Evolutionary conservation across 805 yeast genomes (phyloP).

Genomic region (Ogataea nonfermentans): DNA sequence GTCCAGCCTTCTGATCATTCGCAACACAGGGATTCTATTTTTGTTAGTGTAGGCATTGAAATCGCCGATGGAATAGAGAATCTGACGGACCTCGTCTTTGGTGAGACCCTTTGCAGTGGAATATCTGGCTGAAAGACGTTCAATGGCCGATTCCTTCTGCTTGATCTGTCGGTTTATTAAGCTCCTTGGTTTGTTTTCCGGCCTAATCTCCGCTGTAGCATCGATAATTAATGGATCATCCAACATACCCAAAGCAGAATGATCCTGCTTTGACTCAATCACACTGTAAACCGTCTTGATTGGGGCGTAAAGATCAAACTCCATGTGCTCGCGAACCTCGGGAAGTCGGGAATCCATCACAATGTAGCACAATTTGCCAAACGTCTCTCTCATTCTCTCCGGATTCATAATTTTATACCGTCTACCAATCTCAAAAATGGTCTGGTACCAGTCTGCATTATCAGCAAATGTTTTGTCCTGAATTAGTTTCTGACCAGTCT

Average conservation of each 20-base stretch:
- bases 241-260: slow-evolving; percentile 42
- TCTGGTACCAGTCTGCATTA: slow-evolving; percentile 71
- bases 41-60: slow-evolving; percentile 69
- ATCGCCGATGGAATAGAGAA: slow-evolving; percentile 75
- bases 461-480: slow-evolving; percentile 66
- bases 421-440: slow-evolving; percentile 73
- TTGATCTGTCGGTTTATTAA: slow-evolving; percentile 59
- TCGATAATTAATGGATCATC: slow-evolving; percentile 56
- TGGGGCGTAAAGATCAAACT: slow-evolving; percentile 72
- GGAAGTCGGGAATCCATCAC: slow-evolving; percentile 80
- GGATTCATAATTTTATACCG: slow-evolving; percentile 85
- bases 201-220: slow-evolving; percentile 67
- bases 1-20: slow-evolving; percentile 57
- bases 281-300: slow-evolving; percentile 57
- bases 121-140: slow-evolving; percentile 51
- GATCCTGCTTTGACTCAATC: slow-evolving; percentile 40
- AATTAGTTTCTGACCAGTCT: slow-evolving; percentile 61
- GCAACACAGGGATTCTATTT: slow-evolving; percentile 63
- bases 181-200: slow-evolving; percentile 53
- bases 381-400: slow-evolving; percentile 73
- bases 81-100: slow-evolving; percentile 67
- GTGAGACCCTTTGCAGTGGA: slow-evolving; percentile 39
- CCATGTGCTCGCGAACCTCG: slow-evolving; percentile 67
- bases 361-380: slow-evolving; percentile 80
- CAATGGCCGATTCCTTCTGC: slow-evolving; percentile 68